Evolutionary conservation across 192 early-diverging fungal species (phyloP).

Genomic region (Coemansia sp.): DNA sequence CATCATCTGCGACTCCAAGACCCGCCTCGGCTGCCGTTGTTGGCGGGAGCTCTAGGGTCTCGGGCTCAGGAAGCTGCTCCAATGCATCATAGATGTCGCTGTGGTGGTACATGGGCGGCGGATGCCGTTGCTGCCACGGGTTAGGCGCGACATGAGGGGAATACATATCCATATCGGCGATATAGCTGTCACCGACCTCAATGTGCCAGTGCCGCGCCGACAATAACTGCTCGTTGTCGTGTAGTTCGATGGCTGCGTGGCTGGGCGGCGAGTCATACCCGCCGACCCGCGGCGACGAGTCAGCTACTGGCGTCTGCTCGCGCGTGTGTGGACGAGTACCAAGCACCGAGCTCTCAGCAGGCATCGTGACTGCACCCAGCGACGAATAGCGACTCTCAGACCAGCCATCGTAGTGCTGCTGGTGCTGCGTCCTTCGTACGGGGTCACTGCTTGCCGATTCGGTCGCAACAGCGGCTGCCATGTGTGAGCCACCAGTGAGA

Average conservation of each 20-base stretch:
- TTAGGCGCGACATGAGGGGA: conserved; percentile 3
- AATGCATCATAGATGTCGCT: conserved; percentile 27
- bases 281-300: not conserved
- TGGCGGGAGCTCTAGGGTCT: conserved; percentile 44
- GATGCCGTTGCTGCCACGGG: conserved; percentile 12
- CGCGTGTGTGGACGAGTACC: conserved; percentile 29
- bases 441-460: not conserved
- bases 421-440: conserved; percentile 10
- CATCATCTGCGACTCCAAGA: conserved; percentile 1
- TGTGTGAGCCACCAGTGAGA: not conserved
- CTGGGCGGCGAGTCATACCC: not conserved
- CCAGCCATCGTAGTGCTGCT: conserved; percentile 12
- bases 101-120: conserved; percentile 9
- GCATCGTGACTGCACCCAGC: not conserved
- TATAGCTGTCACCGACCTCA: conserved; percentile 5
- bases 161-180: conserved; percentile 2
- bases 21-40: conserved; percentile 17
- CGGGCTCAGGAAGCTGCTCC: conserved; percentile 40
- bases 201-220: conserved; percentile 26
- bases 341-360: conserved; percentile 19
- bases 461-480: not conserved
- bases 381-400: not conserved
- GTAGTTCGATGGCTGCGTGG: not conserved
- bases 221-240: conserved; percentile 10
- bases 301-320: conserved; percentile 16